Evolutionary conservation across 1,284 basidiomycete species (phyloP), one percentile per base, ranked within the genome.

Genomic region (Ceratobasidium sp.): DNA sequence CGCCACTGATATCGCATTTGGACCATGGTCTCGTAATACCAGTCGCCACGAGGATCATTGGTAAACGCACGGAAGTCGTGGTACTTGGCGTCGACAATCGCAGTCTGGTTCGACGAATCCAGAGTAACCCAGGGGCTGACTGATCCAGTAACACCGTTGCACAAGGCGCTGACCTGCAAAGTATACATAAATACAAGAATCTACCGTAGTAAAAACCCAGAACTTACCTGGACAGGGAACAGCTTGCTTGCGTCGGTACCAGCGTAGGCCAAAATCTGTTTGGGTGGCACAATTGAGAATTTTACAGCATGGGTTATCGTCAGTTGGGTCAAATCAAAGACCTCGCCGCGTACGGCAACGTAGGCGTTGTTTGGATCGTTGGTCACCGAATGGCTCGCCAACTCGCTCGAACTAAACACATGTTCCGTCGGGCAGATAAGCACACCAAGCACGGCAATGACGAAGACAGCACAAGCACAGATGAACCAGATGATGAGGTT

Each of bases 401-500:
- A 83, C 80, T 99, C 97, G 39, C 83, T 83, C 2, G 84, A 81
- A 76, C 89, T 93, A 85, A 90, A 98, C 72, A 99, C 92, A 79
- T 98, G 92, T 79, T 98, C 90, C 75, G 90, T 94, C 1, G 96
- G 97, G 79, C 97, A 99, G 81, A 99, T 98, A 74, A 98, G 80
- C 72, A 87, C 83, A 34, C 94, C 95, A 39, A 99, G 85, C 58
- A 97, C 82, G 10, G 93, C 94, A 77, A 99, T 97, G 78, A 99
- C 92, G 80, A 99, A 99, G 72, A 97, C 86, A 2, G 95, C 91
- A 77, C 88, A 89, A 26, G 81, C 89, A 78, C 96, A 98, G 65
- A 94, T 85, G 79, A 98, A 91, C 96, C 96, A 98, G 78, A 99
- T 98, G 81, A 98, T 86, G 74, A 97, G 82, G 82, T 99, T 98